Base-by-base conservation (phyloP, 108 stramenopile genomes). In the Aureococcus anophagefferens region DNA sequence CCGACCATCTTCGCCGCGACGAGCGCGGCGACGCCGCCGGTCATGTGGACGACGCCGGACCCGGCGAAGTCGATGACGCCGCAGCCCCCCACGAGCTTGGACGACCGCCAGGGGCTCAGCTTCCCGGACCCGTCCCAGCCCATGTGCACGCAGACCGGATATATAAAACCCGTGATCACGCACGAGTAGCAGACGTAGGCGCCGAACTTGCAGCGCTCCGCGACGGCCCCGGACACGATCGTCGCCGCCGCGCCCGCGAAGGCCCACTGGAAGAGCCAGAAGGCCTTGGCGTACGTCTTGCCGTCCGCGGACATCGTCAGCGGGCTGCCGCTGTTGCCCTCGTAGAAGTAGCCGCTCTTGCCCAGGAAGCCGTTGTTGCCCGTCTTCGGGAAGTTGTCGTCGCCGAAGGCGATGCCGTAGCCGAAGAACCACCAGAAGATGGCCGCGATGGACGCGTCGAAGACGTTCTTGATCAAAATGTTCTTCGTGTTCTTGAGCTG, bases 1-100 rank as follows among this genome's bases (percentile, higher is more conserved):
- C 91, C 91, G 33, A 92, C 81, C 70, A 92, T 86, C 76, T 79
- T 87, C 63, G 91, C 83, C 30, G 87, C 93, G 62, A 89, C 85
- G 65, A 96, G 81, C 5, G 91, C 91, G 15, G 90, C 89, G 33
- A 78, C 64, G 29, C 93, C 93, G 63, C 93, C 89, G 31, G 85
- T 83, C 35, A 90, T 37, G 74, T 92, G 91, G 1, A 90, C 89
- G 25, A 87, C 87, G 21, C 81, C 85, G 34, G 75, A 80, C 29
- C 91, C 91, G 30, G 91, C 87, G 74, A 89, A 89, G 70, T 92
- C 91, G 37, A 88, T 70, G 46, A 86, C 46, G 59, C 89, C 88
- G 68, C 76, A 69, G 59, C 88, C 89, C n/a, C 63, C 63, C 30
- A 30, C 46, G 17, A 51, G 46, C 40, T 84, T 67, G 11, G 80